Evolutionary conservation across 306 rosid genomes (phyloP), one percentile per base, ranked within the genome.

Genomic region (Aeschynomene evenia): DNA sequence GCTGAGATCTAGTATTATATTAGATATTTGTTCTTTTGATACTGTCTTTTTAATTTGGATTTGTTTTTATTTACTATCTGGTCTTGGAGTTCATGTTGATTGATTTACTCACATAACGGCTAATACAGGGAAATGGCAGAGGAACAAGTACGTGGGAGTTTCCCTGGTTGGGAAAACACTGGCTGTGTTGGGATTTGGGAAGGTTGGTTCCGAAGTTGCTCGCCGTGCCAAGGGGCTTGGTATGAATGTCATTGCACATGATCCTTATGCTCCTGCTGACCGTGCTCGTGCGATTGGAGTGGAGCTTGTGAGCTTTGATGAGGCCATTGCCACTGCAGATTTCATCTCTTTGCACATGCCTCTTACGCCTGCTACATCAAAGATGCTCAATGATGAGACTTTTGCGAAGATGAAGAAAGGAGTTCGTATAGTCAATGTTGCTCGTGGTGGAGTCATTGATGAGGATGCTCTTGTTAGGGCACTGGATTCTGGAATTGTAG

Each of bases 261-360:
- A 95, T 19, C 99, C 99, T 0, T 95, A 95, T 79, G 96, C 99
- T 9, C 88, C 97, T 2, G 95, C 95, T 8, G 99, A 95, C 36
- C 99, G 97, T 66, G 99, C 99, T 9, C 91, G 91, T 71, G 99
- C 99, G 4, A 81, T 91, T 19, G 99, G 97, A 22, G 99, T 95
- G 54, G 99, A 91, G 71, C 99, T 95, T 73, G 91, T 91, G 82
- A 79, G 92, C 84, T 95, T 95, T 53, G 97, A 89, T 18, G 96
- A 87, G 76, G 99, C 97, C 62, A 67, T 95, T 51, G 77, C 90
- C 8, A 76, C 92, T 28, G 95, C 99, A 0, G 99, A 95, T 80
- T 95, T 95, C 84, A 91, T 95, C 77, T 91, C 99, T 24, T 77
- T 95, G 75, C 99, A 95, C 49, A 95, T 95, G 99, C 99, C 99